Evolutionary conservation across 202 grass and related monocot genomes (phyloP), one percentile per base, ranked within the genome.

Genomic region (Eragrostis tef): DNA sequence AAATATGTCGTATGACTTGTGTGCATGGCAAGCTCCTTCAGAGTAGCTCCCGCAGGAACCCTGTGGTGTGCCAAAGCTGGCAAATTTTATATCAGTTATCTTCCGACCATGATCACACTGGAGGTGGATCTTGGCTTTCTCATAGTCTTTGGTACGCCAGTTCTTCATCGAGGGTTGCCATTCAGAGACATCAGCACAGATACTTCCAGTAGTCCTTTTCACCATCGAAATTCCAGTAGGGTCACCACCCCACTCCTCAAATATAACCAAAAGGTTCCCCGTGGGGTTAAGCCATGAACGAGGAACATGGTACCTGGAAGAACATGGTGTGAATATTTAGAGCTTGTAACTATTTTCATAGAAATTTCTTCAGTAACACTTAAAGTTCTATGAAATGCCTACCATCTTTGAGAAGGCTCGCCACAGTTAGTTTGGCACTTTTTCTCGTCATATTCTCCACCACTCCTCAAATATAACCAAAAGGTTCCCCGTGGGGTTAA

Each of bases 111-210:
- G 78, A 51, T 87, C 87, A 79, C 96, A 99, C 47, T 86, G 87
- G 31, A 99, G 89, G 79, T 93, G 96, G 20, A 96, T 77, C 64
- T 93, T 95, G 24, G 93, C 83, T 78, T 85, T 91, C 63, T 86
- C 90, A 3, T 99, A 90, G 66, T 89, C 90, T 51, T 93, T 99
- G 0, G 90, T 96, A 15, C 6, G 88, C 92, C 90, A 99, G 60
- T 96, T 99, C 49, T 84, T 96, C 88, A 96, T 93, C 6, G 93
- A 95, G 42, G 93, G 93, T 56, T 99, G 96, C 93, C 96, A 96
- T 74, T 99, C 96, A n/a, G 90, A 95, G 14, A 99, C 89, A 67
- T 96, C 91, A 62, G 96, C 96, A 56, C 96, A 99, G 16, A 88
- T 69, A 59, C 87, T 92, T 79, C 88, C 87, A 19, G 76, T 69